phyloP scores from a whole-genome alignment of 345 rosid genomes.

The Gossypium mustelinum region DNA sequence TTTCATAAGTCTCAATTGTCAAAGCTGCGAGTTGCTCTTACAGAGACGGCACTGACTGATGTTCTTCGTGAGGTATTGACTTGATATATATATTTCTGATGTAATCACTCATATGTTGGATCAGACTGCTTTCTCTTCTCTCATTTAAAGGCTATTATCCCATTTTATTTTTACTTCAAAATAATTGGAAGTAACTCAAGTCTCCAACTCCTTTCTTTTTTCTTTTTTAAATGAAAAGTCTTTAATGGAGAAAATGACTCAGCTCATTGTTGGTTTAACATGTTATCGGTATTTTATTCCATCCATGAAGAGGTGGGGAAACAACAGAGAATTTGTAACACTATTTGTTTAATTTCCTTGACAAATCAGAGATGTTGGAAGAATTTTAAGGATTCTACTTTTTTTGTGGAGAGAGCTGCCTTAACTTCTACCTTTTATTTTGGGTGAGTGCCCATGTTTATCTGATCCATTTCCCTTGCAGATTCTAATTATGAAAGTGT shows the following conservation, averaged over 20 bases:
- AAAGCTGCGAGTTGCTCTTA: slow-evolving; percentile 87
- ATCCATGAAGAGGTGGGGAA: not conserved
- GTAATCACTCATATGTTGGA: not conserved
- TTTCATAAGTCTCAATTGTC: slow-evolving; percentile 87
- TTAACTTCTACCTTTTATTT: not conserved
- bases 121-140: not conserved
- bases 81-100: not conserved
- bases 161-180: not conserved
- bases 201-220: not conserved
- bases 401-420: not conserved
- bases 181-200: not conserved
- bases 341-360: not conserved
- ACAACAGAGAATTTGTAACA: not conserved
- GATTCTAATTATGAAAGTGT: slow-evolving; percentile 88
- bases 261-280: not conserved
- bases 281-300: not conserved
- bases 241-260: not conserved
- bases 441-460: not conserved
- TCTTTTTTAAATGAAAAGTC: not conserved
- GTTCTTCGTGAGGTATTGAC: slow-evolving; percentile 84
- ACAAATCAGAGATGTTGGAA: not conserved
- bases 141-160: not conserved
- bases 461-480: slow-evolving; percentile 24
- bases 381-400: not conserved
- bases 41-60: slow-evolving; percentile 98